Base-by-base conservation (phyloP, 2,329 filamentous ascomycete species). In the Penicillium fuscoglaucum region DNA sequence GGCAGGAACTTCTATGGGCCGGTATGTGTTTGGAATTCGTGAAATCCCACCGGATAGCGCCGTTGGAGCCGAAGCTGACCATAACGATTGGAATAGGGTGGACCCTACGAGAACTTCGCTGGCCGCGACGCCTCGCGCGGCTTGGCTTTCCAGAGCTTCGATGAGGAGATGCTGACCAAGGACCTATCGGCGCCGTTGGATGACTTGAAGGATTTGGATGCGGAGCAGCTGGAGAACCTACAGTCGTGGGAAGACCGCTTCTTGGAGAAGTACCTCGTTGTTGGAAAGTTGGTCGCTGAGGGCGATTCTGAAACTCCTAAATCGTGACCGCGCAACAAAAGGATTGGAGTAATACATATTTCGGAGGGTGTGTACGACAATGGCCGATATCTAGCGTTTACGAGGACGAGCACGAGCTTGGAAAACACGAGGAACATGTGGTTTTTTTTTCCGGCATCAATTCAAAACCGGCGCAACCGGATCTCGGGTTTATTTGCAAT, bases 1-100 rank as follows among this genome's bases (percentile, higher is more conserved):
- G 93, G 95, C 26, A 86, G 89, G 70, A 93, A 96, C 80, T 98
- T 98, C 77, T 99, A 99, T 78, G 95, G 95, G 4, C 95, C 95
- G 21, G 76, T 78, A 76, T 49, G 67, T 65, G 29, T 29, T 44
- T 41, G 37, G 29, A 8, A 31, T 21, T n/a, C 21, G 31, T 8
- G 19, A 35, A 49, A 52, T 29, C 19, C 3, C 8, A 45, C 21
- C 21, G 10, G 28, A 2, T 2, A 46, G 29, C 40, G 24, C 40
- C 8, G 28, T 31, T 53, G 51, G 29, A 46, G 21, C 40, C 8
- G 31, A 52, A 46, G 31, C 57, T 61, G 48, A 63, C 46, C 17
- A 52, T 24, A 15, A n/a, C 19, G 12, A n/a, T 41, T 28, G 33
- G 24, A 26, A 58, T 50, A 78, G 76, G 93, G 92, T 13, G 93